phyloP scores from a whole-genome alignment of 805 yeast species.

The Naumovozyma dairenensis region DNA sequence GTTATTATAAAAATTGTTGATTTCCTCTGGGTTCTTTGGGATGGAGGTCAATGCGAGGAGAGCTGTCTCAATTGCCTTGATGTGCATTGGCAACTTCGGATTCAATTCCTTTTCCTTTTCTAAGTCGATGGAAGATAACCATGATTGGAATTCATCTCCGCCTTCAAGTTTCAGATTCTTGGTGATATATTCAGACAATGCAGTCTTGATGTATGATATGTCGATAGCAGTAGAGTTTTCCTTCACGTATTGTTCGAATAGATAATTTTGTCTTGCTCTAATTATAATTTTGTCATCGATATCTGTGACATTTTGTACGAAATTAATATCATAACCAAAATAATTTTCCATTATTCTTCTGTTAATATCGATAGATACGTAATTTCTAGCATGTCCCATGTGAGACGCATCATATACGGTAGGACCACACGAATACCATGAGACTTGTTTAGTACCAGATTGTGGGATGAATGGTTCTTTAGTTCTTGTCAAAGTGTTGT shows the following conservation, averaged over 20 bases:
- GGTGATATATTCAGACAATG: conserved; percentile 40
- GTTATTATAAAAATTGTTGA: conserved; percentile 31
- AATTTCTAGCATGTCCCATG: conserved; percentile 98
- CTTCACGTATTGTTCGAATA: conserved; percentile 52
- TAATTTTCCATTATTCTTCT: conserved; percentile 83
- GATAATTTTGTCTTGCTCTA: conserved; percentile 82
- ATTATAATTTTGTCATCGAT: conserved; percentile 94
- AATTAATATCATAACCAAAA: conserved; percentile 79
- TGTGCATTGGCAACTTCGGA: conserved; percentile 85
- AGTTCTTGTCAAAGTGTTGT: conserved; percentile 73
- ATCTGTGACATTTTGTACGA: conserved; percentile 97
- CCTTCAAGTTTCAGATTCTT: conserved; percentile 44
- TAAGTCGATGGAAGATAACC: conserved; percentile 44
- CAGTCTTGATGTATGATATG: conserved; percentile 31
- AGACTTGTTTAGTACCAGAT: conserved; percentile 46
- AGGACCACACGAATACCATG: conserved; percentile 98
- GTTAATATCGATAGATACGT: conserved; percentile 87
- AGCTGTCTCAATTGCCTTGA: conserved; percentile 54
- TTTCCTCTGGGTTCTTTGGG: conserved; percentile 29
- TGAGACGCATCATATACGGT: conserved; percentile 94
- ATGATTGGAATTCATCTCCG: conserved; percentile 34
- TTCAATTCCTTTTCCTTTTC: conserved; percentile 41
- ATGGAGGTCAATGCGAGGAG: conserved; percentile 24
- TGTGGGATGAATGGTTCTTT: conserved; percentile 74
- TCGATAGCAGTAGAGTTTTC: conserved; percentile 21